phyloP scores from a whole-genome alignment of 2,329 filamentous ascomycete genomes.

The Talaromyces sp. region DNA sequence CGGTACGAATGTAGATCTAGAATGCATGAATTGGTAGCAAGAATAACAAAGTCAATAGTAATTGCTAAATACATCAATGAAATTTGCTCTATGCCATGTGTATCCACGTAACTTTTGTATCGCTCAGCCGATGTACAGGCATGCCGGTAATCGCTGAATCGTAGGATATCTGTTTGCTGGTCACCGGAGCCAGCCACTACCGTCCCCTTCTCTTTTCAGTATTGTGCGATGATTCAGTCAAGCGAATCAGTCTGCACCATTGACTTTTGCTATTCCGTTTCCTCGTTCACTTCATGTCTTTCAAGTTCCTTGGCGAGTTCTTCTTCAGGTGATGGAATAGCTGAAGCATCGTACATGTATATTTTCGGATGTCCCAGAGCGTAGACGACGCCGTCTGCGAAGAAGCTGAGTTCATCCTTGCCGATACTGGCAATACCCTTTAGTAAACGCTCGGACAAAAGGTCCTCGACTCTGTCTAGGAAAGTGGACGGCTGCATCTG shows the following conservation, averaged over 20 bases:
- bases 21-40: background rate
- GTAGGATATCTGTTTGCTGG: constrained; percentile 11
- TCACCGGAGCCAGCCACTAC: constrained; percentile 18
- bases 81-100: background rate
- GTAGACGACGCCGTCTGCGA: constrained; percentile 37
- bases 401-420: constrained; percentile 39
- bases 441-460: constrained; percentile 35
- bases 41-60: background rate
- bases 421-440: constrained; percentile 31
- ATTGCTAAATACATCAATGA: constrained; percentile 8
- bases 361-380: constrained; percentile 27
- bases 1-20: background rate
- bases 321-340: background rate
- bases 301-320: background rate
- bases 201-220: background rate
- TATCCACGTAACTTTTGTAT: background rate
- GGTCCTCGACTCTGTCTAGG: constrained; percentile 34
- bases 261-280: background rate
- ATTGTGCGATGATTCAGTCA: background rate
- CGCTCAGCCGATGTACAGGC: background rate
- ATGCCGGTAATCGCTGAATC: background rate
- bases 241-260: background rate
- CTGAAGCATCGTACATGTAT: constrained; percentile 18
- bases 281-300: background rate
- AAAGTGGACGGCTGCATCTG: constrained; percentile 22